Evolutionary conservation across 2,329 filamentous ascomycete genomes (phyloP), one percentile per base, ranked within the genome.

Genomic region (Fusarium cicatricum): DNA sequence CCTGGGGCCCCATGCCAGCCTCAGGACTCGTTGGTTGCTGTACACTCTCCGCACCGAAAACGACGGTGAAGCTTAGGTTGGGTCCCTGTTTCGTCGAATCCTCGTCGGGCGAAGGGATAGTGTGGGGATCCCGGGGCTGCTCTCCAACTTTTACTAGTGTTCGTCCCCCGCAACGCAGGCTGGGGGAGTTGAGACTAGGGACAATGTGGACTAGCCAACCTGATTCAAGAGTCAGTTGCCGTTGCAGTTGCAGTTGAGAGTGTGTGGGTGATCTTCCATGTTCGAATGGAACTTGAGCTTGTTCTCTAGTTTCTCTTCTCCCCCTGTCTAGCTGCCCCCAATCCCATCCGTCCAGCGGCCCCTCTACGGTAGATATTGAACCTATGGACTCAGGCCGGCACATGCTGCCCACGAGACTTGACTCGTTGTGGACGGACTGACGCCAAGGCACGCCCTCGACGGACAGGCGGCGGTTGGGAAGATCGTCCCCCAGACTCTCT

Each of bases 91-190:
- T 36, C 31, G 39, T 47, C 36, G 16, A 31, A 46, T 21, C 41
- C 37, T 52, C 51, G 55, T 52, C 66, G 65, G 66, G 53, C 62
- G 64, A 68, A 68, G 47, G 66, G 65, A 65, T 59, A 41, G 54
- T 68, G 65, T 67, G 65, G 65, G 55, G 65, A 67, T 67, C 52
- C 55, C 55, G 60, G 56, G 55, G 63, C 65, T n/a, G n/a, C n/a
- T n/a, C 61, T 60, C 59, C 56, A 66, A 66, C 63, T 61, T 53
- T 34, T 34, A 23, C 48, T 53, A 58, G 49, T 50, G 55, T 59
- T 54, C 52, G 51, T 64, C 59, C 61, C 63, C 65, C 65, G 60
- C 65, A 64, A 67, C 60, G 32, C 33, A 37, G 37, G 43, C 58
- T 59, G 58, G 62, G 63, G 57, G 36, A 62, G 41, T 21, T 49